A percentile compares a stretch with the other conserved stretches of the same genome.
Evolutionary conservation across 257 asterid species (phyloP).

Genomic region (Fraxinus pennsylvanica): DNA sequence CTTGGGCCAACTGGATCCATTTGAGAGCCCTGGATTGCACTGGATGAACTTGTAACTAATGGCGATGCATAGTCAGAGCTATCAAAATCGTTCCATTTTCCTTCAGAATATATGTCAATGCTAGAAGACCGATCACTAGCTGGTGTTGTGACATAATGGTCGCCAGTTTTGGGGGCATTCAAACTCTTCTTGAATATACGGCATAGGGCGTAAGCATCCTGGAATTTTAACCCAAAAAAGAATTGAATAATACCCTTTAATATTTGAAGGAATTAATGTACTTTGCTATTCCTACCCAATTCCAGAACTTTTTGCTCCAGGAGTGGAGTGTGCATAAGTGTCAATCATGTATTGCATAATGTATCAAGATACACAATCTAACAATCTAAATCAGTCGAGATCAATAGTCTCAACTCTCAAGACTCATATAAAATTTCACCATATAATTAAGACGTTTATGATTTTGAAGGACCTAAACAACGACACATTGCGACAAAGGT

Average conservation of each 20-base stretch:
- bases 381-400: too few species aligned
- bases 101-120: constrained; percentile 53
- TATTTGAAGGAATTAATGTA: background rate
- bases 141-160: constrained; percentile 43
- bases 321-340: too few species aligned
- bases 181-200: constrained; percentile 92
- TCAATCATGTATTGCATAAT: too few species aligned
- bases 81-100: constrained; percentile 49
- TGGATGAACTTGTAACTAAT: constrained; percentile 38
- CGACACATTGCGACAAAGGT: background rate
- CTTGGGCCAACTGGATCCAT: constrained; percentile 35
- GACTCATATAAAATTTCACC: too few species aligned
- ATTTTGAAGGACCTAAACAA: too few species aligned
- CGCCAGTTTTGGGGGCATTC: constrained; percentile 60
- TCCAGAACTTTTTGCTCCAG: too few species aligned
- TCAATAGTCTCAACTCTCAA: too few species aligned
- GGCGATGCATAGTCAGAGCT: constrained; percentile 46
- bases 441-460: too few species aligned
- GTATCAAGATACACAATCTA: too few species aligned
- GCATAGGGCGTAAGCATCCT: constrained; percentile 97
- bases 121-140: constrained; percentile 60
- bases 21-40: constrained; percentile 24
- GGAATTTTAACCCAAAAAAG: constrained; percentile 14
- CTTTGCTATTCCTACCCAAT: too few species aligned
- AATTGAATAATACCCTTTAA: background rate